Conservation (phyloP, 2,329 filamentous ascomycete species). For the Fusarium anthophilum region DNA sequence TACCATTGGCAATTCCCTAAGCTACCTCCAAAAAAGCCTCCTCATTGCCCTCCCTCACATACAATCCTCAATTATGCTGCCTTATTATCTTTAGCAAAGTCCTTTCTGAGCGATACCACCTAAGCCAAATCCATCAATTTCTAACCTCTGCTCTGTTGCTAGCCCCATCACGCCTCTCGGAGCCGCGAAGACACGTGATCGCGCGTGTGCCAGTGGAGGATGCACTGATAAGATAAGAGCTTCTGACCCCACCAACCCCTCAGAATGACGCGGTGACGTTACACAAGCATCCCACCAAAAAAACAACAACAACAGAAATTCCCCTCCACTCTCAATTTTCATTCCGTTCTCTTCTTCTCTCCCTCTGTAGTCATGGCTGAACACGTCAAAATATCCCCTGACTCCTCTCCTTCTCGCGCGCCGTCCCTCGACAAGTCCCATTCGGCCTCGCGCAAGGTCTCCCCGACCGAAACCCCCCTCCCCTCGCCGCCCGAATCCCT, state of each 20-base stretch:
- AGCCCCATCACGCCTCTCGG: accelerated
- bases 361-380: not conserved
- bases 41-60: not conserved
- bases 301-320: not conserved
- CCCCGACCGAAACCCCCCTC: not conserved
- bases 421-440: not conserved
- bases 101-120: accelerated
- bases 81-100: accelerated
- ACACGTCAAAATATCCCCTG: accelerated
- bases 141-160: accelerated
- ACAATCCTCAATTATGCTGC: accelerated
- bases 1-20: too few species aligned
- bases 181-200: not conserved
- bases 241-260: too few species aligned
- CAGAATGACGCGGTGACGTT: not conserved
- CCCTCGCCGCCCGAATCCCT: not conserved
- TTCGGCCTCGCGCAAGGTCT: not conserved
- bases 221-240: accelerated
- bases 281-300: not conserved
- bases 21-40: not conserved
- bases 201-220: not conserved
- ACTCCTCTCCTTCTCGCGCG: not conserved
- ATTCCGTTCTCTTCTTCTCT: not conserved
- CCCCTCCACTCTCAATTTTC: not conserved
- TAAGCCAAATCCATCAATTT: accelerated